Base-by-base conservation (phyloP, 2,329 filamentous ascomycete genomes). In the Bertia moriformis region DNA sequence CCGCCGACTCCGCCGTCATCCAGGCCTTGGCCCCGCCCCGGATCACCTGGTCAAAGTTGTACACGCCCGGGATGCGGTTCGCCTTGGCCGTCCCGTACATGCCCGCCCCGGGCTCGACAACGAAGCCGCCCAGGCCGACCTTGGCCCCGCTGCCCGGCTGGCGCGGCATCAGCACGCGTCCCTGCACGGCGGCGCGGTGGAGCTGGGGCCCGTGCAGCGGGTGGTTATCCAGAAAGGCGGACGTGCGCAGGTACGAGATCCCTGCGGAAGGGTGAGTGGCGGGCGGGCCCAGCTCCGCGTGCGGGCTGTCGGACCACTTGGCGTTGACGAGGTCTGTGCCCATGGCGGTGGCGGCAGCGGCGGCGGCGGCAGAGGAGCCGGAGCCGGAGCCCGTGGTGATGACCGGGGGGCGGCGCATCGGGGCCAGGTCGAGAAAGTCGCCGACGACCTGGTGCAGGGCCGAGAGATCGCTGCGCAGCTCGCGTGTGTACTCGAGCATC, bases 341-440 rank as follows among this genome's bases (percentile, higher is more conserved):
- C 29, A 50, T 49, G 27, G 44, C 49, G 42, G 45, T 46, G n/a
- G 48, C 48, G 14, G 45, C 43, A 12, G 46, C 42, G 42, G 35
- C 54, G 44, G 17, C 50, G 48, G n/a, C n/a, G n/a, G n/a, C n/a
- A n/a, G n/a, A n/a, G n/a, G n/a, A n/a, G n/a, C n/a, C n/a, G 17
- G 52, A 39, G 32, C 48, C 41, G 20, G 53, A 41, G 27, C 54
- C 53, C 18, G 53, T 47, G 13, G 50, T 51, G 39, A 49, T 52
- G 22, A 41, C 47, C 19, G 49, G 53, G n/a, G n/a, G n/a, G n/a
- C n/a, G n/a, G 44, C 55, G 56, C 15, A 77, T 51, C 1, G 72
- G 72, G 2, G 71, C 70, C 14, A 81, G 65, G 47, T 80, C 76
- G 38, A 81, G 60, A 53, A 79, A 80, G 41, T 65, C 61, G 49